phyloP scores from a whole-genome alignment of 164 flowering plant genomes.

The Magnolia changhungtana region DNA sequence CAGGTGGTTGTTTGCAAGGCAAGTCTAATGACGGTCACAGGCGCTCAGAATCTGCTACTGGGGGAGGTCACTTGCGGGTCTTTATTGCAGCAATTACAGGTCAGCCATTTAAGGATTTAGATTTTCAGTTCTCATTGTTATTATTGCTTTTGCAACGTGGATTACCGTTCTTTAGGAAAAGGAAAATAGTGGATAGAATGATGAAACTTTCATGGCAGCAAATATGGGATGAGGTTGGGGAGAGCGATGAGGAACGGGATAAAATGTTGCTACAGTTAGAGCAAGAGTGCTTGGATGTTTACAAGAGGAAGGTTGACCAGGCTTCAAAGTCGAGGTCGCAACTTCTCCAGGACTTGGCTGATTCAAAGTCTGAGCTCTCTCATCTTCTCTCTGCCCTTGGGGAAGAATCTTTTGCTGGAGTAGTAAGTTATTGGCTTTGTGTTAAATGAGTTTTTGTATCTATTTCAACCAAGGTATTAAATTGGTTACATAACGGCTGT shows the following conservation, averaged over 20 bases:
- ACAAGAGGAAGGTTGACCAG: slow-evolving; percentile 85
- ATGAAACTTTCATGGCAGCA: slow-evolving; percentile 42
- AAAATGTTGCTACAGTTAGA: slow-evolving; percentile 90
- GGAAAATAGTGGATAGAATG: not conserved
- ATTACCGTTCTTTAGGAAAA: not conserved
- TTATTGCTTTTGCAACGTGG: too few relatives aligned
- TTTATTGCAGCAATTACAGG: too few relatives aligned
- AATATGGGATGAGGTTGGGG: slow-evolving; percentile 99
- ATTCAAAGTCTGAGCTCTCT: slow-evolving; percentile 68
- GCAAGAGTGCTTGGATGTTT: slow-evolving; percentile 94
- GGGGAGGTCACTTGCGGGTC: too few relatives aligned
- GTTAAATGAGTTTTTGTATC: not conserved
- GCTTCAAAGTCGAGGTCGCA: slow-evolving; percentile 79
- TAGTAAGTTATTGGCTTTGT: slow-evolving; percentile 46
- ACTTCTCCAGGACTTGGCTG: slow-evolving; percentile 79
- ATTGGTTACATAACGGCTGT: too few relatives aligned
- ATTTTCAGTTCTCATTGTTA: too few relatives aligned
- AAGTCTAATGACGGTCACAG: too few relatives aligned
- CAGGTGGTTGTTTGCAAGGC: too few relatives aligned
- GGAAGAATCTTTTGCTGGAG: slow-evolving; percentile 58
- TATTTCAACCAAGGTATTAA: not conserved
- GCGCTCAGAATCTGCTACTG: too few relatives aligned
- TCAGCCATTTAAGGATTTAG: too few relatives aligned
- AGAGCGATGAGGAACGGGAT: slow-evolving; percentile 81
- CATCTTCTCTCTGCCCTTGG: slow-evolving; percentile 77